Evolutionary conservation across 2,329 filamentous ascomycete species (phyloP), one percentile per base, ranked within the genome.

Genomic region (Venturia pyrina): DNA sequence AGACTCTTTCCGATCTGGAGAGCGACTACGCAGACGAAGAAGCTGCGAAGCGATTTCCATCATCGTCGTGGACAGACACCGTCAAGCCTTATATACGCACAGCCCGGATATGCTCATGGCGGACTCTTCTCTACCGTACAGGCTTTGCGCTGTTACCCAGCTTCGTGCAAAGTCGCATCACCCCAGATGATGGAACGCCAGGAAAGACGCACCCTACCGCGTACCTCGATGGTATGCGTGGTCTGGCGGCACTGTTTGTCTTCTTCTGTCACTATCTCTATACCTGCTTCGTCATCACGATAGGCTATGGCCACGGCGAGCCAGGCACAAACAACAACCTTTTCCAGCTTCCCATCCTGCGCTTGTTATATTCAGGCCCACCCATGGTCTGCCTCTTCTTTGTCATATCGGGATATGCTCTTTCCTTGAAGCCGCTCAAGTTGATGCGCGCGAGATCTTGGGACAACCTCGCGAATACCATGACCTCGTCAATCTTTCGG

Each of bases 361-460:
- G 83, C 17, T 75, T 86, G 4, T 76, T 82, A 66, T 85, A 81
- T 71, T 81, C 81, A 63, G 84, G 83, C 0, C 82, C 82, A 3
- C 80, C 83, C 0, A 83, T 83, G 69, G 84, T 87, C 48, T 83
- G 81, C 73, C 74, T 86, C 69, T 87, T 87, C 77, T 87, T 86
- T 71, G 81, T 86, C 70, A 83, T 87, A 57, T 85, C 83, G 0
- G 85, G 85, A 24, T 87, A 86, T 72, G 85, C 84, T 2, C 77
- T 88, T 15, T 82, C 81, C 40, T 79, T 86, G 67, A 70, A 70
- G 44, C 69, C 71, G 4, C 44, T 71, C 15, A 68, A 68, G 44
- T 65, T 68, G 61, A 69, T 69, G 64, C 66, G 70, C 4, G 50
- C 66, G 19, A 61, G 60, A n/a, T 46, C 66, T 17, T 77, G 72